Evolutionary conservation across 1,139 yeast species (phyloP).

Genomic region (Magnusiomyces fungicola): DNA sequence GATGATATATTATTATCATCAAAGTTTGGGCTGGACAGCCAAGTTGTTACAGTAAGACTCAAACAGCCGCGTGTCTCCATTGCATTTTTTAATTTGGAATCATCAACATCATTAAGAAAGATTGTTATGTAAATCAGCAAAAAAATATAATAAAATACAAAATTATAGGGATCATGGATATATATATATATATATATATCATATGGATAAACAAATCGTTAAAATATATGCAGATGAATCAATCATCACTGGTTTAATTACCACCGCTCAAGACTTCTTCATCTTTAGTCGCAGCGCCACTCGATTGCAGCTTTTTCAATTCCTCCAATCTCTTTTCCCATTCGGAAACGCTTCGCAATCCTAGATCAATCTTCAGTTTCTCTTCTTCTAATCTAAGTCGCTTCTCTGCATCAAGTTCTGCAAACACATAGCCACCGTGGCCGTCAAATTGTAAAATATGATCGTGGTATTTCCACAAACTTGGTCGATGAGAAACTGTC

Average conservation of each 20-base stretch:
- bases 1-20: too few species aligned
- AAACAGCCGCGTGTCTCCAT: too few species aligned
- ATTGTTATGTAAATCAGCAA: too few species aligned
- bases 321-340: constrained; percentile 52
- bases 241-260: too few species aligned
- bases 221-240: too few species aligned
- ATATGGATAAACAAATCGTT: neutral
- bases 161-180: too few species aligned
- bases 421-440: constrained; percentile 67
- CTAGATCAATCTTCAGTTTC: constrained; percentile 54
- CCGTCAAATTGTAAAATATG: constrained; percentile 79
- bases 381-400: constrained; percentile 68
- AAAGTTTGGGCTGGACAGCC: too few species aligned
- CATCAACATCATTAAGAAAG: too few species aligned
- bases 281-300: neutral
- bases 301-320: constrained; percentile 17
- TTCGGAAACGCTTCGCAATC: constrained; percentile 57
- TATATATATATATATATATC: neutral
- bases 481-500: constrained; percentile 88
- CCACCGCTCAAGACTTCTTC: too few species aligned
- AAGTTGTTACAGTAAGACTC: too few species aligned
- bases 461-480: constrained; percentile 88
- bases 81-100: too few species aligned
- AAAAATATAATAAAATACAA: too few species aligned
- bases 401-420: constrained; percentile 58